A percentile compares a stretch with the other conserved stretches of the same genome.
Conservation (phyloP, 2,329 filamentous ascomycete genomes). For the Stemphylium beticola region DNA sequence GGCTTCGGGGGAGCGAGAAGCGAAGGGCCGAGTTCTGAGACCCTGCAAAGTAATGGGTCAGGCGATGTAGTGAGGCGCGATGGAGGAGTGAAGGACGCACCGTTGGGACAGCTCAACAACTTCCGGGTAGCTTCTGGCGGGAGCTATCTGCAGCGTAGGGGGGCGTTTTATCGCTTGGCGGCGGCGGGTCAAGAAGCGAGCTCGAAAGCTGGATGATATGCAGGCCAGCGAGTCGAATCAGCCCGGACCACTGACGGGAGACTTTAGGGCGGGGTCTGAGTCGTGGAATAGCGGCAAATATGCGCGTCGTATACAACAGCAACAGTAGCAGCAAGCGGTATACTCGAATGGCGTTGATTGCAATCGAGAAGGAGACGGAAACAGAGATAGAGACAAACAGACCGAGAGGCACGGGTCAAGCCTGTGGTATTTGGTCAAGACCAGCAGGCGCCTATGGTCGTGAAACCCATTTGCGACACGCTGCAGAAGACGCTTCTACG, state of each 20-base stretch:
- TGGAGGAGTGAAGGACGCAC: constrained; percentile 20
- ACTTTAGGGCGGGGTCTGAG: constrained; percentile 22
- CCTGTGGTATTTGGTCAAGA: constrained; percentile 27
- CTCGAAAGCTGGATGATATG: constrained; percentile 26
- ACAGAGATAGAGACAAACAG: neutral
- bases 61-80: constrained; percentile 12
- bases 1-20: constrained; percentile 22
- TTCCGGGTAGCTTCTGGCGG: constrained; percentile 30
- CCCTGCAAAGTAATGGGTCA: constrained; percentile 15
- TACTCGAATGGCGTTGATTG: neutral
- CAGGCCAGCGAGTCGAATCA: constrained; percentile 27
- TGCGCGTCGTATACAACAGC: neutral
- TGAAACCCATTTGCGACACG: constrained; percentile 38
- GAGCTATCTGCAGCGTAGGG: constrained; percentile 43
- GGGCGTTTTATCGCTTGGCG: constrained; percentile 47
- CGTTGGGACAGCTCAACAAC: constrained; percentile 22
- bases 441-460: constrained; percentile 31
- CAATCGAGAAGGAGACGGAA: neutral
- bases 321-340: neutral
- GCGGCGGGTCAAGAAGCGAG: constrained; percentile 42
- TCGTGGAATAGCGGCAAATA: constrained; percentile 11
- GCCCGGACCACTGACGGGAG: constrained; percentile 18
- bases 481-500: constrained; percentile 26
- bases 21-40: constrained; percentile 20
- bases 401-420: constrained; percentile 2